A percentile compares a stretch with the other conserved stretches of the same genome.
These are phyloP conservation scores for Lophiotrema nucula DNA, from an alignment of 495 filamentous ascomycete species.

Conservation along the genomic window DNA sequence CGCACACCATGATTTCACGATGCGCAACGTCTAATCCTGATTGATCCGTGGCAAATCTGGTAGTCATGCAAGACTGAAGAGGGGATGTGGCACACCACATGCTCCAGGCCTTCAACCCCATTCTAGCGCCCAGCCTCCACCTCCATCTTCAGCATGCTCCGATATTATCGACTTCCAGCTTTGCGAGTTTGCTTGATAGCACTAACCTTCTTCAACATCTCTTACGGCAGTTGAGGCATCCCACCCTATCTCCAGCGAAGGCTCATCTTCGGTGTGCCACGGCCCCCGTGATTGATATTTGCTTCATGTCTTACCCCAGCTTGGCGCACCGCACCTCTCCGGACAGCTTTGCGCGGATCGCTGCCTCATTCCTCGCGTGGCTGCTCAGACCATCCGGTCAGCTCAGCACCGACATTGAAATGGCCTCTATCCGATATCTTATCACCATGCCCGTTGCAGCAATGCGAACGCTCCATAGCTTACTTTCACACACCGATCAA, in stretches of 20 bases:
- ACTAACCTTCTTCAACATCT: neutral
- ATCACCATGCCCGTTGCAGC: too few relatives aligned
- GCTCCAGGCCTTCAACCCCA: neutral
- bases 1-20: conserved; percentile 14
- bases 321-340: conserved; percentile 9
- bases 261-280: neutral
- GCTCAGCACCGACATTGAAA: neutral
- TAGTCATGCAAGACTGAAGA: conserved; percentile 10
- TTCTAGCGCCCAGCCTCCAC: conserved; percentile 15
- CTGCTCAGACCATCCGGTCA: neutral
- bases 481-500: neutral
- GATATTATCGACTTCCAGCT: neutral
- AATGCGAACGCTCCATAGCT: too few relatives aligned
- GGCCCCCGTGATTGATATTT: conserved; percentile 2
- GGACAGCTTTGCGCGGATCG: conserved; percentile 2
- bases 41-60: conserved; percentile 16
- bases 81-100: conserved; percentile 18
- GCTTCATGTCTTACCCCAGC: conserved; percentile 21
- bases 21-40: conserved; percentile 7
- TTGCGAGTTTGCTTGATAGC: neutral
- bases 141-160: neutral
- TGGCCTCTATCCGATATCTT: too few relatives aligned
- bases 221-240: neutral
- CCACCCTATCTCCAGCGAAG: neutral
- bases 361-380: neutral